Base-by-base conservation (phyloP, 192 early-diverging fungal genomes). In the Oehlia diaphana region DNA sequence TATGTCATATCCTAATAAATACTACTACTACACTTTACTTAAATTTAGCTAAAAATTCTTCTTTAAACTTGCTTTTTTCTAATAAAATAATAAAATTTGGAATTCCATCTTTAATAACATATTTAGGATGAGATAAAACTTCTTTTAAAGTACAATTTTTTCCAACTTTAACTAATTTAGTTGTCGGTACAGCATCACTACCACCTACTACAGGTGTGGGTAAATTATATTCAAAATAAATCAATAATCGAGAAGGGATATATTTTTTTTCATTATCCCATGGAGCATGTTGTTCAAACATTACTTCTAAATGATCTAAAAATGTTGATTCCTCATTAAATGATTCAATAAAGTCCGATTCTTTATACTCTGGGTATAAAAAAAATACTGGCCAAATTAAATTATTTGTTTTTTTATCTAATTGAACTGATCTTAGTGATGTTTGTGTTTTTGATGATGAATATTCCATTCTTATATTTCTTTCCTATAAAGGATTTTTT, bases 291-390 rank as follows among this genome's bases (percentile, higher is more conserved):
- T 93, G 83, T 44, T 86, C 89, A 80, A 99, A 92, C 81, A 99
- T 95, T 50, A 90, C 84, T 33, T 89, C 87, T 9, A 99, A 82
- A 81, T 98, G 96, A 74, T 96, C 95, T 63, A 83, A 78, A 78
- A 99, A 93, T 26, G 95, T 91, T 74, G 88, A 85, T 14, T 89
- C 81, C 86, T 99, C 98, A 85, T 95, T 87, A 79, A 97, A 97
- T 44, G 84, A 84, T 74, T 91, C 86, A 70, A 99, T 94, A 69
- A 94, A 88, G 83, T 99, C 98, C 3, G 93, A 94, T 78, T 99
- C 90, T 76, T 92, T 92, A 79, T 92, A 85, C 84, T 99, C 96
- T 31, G 98, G 98, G 82, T 99, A 99, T 81, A 98, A 83, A 74
- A 99, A 96, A 42, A 95, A 86, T 6, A 95, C 95, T 0, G 98